Evolutionary conservation across 2,329 filamentous ascomycete genomes (phyloP).

Genomic region (Nannizziopsis arthrosporioides): DNA sequence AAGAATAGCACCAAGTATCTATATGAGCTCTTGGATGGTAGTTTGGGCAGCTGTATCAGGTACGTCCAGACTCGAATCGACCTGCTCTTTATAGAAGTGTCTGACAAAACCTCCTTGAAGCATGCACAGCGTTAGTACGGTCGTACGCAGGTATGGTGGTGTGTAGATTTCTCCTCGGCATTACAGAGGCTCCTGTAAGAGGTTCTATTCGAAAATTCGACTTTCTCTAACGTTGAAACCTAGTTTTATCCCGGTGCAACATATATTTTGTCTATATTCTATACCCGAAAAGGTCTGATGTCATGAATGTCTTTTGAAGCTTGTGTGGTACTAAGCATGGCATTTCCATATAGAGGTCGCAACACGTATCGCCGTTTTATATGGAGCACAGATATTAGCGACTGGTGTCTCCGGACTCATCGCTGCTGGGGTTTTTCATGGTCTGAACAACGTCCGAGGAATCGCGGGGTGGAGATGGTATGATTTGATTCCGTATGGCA

Average conservation of each 20-base stretch:
- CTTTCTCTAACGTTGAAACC: constrained; percentile 3
- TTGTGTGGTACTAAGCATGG: background rate
- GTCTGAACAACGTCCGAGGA: constrained; percentile 22
- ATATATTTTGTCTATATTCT: constrained; percentile 55
- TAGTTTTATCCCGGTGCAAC: constrained; percentile 51
- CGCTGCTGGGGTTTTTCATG: constrained; percentile 19
- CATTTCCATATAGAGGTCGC: constrained; percentile 20
- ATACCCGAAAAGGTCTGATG: constrained; percentile 47
- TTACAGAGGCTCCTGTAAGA: constrained; percentile 17
- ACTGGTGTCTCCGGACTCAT: constrained; percentile 17
- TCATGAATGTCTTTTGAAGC: constrained; percentile 25
- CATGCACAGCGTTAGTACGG: constrained; percentile 33
- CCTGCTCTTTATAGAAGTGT: background rate
- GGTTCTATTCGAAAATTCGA: background rate
- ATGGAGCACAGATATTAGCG: constrained; percentile 16
- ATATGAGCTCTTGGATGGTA: constrained; percentile 14
- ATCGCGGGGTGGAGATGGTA: constrained; percentile 39
- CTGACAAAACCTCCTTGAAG: constrained; percentile 16
- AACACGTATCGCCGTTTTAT: constrained; percentile 16
- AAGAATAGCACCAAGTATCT: constrained; percentile 15
- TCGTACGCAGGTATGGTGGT: constrained; percentile 34
- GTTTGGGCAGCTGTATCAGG: constrained; percentile 8
- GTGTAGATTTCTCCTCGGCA: constrained; percentile 16
- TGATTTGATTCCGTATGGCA: constrained; percentile 34
- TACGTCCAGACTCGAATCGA: background rate